Base-by-base conservation (phyloP, 2,329 filamentous ascomycete species). In the Aspergillus fumigatus region DNA sequence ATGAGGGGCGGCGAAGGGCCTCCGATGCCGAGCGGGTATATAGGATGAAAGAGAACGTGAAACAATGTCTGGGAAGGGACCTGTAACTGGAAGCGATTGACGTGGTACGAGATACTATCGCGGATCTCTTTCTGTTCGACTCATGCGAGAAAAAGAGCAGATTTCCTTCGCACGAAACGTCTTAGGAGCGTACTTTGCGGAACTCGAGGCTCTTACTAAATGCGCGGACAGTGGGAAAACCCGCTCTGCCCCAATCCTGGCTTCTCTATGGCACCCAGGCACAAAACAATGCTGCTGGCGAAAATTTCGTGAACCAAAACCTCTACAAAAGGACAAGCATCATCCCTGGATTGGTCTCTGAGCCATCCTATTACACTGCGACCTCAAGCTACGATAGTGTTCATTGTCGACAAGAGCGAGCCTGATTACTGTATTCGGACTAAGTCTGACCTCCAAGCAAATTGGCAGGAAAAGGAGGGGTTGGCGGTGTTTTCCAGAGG, bases 121-220 rank as follows among this genome's bases (percentile, higher is more conserved):
- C 54, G 45, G 53, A 55, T 50, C 58, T 57, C 58, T 45, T 58
- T 58, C 59, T 56, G 43, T 61, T 59, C 63, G 62, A 57, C 60
- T 62, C 55, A 65, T 59, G 61, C 61, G 62, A 60, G 21, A 56
- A 49, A 52, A 52, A 48, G 60, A 65, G 58, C 57, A 63, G 65
- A 61, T 61, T 63, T 60, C 55, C 11, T 56, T 54, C 56, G 55
- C 61, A 61, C 61, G 55, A 56, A 52, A 56, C 58, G 58, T 63
- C 51, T 55, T 65, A 63, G 60, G 55, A 62, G 66, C 58, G 57
- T 58, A 59, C 55, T 64, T 63, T 61, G 63, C 64, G 67, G 64
- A 66, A 65, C 65, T 67, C 63, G 59, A 60, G 54, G 57, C 62
- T 61, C 62, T 64, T 65, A 67, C 67, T 65, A 65, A 61, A 60